phyloP scores from a whole-genome alignment of 129 eudicot species.

The Smallanthus sonchifolius region DNA sequence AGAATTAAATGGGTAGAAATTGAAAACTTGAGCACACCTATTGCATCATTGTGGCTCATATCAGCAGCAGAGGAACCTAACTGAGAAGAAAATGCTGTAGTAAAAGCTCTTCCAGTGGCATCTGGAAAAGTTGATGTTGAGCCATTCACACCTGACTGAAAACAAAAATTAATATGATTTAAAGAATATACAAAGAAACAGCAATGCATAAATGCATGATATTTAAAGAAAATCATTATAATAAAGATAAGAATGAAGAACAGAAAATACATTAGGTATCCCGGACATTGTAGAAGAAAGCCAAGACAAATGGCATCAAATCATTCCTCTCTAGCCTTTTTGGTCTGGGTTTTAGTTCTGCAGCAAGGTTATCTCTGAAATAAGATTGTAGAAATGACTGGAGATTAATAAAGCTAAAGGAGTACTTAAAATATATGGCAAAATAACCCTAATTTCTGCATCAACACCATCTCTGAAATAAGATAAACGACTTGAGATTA shows the following conservation, averaged over 20 bases:
- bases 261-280: slow-evolving; percentile 53
- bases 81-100: slow-evolving; percentile 66
- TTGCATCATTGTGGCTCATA: slow-evolving; percentile 51
- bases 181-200: not conserved
- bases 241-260: slow-evolving; percentile 4
- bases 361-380: slow-evolving; percentile 21
- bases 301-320: slow-evolving; percentile 36
- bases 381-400: slow-evolving; percentile 11
- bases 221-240: not conserved
- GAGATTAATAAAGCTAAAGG: slow-evolving; percentile 3
- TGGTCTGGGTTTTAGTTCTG: slow-evolving; percentile 8
- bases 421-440: not conserved
- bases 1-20: not conserved
- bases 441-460: not conserved
- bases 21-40: slow-evolving; percentile 19
- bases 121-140: slow-evolving; percentile 69
- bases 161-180: slow-evolving; percentile 11
- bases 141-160: slow-evolving; percentile 69
- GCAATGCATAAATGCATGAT: not conserved
- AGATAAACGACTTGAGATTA: slow-evolving; percentile 8
- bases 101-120: slow-evolving; percentile 62
- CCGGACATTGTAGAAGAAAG: slow-evolving; percentile 54
- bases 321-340: slow-evolving; percentile 28
- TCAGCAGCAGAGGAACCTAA: slow-evolving; percentile 64
- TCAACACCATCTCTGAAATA: slow-evolving; percentile 16